Evolutionary conservation across 176 grass and related monocot genomes (phyloP).

Genomic region (Aegilops speltoides): DNA sequence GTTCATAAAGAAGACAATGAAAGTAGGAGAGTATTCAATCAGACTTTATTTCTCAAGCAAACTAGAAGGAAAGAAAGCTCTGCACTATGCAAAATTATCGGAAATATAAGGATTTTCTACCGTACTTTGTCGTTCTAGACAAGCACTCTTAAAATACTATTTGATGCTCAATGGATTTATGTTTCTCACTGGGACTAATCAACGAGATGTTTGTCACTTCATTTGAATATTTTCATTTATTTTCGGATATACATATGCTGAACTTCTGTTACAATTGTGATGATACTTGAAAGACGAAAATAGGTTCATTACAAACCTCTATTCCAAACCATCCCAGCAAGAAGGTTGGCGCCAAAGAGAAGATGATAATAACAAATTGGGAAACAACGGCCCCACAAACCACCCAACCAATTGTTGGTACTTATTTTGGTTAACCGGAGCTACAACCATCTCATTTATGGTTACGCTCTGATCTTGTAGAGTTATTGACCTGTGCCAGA

Average conservation of each 20-base stretch:
- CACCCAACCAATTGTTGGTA: background rate
- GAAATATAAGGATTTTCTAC: background rate
- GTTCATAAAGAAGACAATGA: background rate
- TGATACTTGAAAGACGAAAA: too few relatives aligned
- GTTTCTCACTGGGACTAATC: too few relatives aligned
- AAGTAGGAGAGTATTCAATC: background rate
- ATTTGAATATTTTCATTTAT: too few relatives aligned
- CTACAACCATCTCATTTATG: background rate
- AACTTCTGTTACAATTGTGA: too few relatives aligned
- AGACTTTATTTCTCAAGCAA: slow-evolving; percentile 2
- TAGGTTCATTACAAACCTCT: too few relatives aligned
- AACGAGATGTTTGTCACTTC: too few relatives aligned
- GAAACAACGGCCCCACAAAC: background rate
- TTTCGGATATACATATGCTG: too few relatives aligned
- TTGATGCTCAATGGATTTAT: background rate
- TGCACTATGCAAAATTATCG: background rate
- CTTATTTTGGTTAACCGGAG: background rate
- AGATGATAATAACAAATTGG: background rate
- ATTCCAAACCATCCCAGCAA: too few relatives aligned
- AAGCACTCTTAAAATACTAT: background rate
- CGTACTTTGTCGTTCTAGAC: background rate
- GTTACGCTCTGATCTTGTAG: too few relatives aligned
- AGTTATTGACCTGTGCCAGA: too few relatives aligned
- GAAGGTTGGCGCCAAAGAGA: too few relatives aligned
- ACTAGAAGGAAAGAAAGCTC: slow-evolving; percentile 16